Evolutionary conservation across 2,329 filamentous ascomycete species (phyloP), one percentile per base, ranked within the genome.

Genomic region (Sarocladium oryzae): DNA sequence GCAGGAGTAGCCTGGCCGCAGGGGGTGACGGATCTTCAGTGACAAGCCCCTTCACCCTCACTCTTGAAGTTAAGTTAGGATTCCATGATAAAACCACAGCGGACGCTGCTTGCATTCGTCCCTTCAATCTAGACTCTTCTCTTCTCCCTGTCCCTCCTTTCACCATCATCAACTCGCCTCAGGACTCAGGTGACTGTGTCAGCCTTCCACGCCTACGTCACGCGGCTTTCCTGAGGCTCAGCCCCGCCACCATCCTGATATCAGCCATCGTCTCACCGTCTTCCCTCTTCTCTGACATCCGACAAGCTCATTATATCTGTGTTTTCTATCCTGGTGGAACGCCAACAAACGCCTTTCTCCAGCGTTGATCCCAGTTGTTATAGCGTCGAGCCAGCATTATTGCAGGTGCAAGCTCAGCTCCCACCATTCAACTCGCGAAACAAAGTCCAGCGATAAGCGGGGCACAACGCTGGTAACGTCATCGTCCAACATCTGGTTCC

Each of bases 401-500:
- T 33, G 24, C 43, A 48, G 28, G 26, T 33, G 43, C 18, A 48
- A 30, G 43, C 43, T 48, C 43, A 48, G 43, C 26, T 32, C 43
- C 3, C 9, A 33, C n/a, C 43, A 15, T 15, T 5, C 16, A 32
- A 4, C 43, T 43, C 43, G 16, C 43, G 28, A 48, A 48, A 48
- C 43, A 48, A 26, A 16, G 4, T 33, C n/a, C 24, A 48, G 43
- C 26, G 43, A 48, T 32, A 48, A 48, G 43, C 43, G 43, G 43
- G 43, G 43, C 43, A 32, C 16, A 18, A 21, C 26, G 16, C 43
- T 48, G 16, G 43, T 48, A 48, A 48, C 43, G 43, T 48, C 43
- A 48, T 48, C 43, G 43, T n/a, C 43, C 43, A 21, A 32, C 26
- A 33, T 48, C 43, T 26, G 26, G 24, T 48, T 30, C 43, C 43